Percentiles rank a stretch among this genome's conserved stretches.
These are phyloP conservation scores for Actinomortierella ambigua DNA, from an alignment of 371 early-diverging fungal species.

Conservation along the genomic window DNA sequence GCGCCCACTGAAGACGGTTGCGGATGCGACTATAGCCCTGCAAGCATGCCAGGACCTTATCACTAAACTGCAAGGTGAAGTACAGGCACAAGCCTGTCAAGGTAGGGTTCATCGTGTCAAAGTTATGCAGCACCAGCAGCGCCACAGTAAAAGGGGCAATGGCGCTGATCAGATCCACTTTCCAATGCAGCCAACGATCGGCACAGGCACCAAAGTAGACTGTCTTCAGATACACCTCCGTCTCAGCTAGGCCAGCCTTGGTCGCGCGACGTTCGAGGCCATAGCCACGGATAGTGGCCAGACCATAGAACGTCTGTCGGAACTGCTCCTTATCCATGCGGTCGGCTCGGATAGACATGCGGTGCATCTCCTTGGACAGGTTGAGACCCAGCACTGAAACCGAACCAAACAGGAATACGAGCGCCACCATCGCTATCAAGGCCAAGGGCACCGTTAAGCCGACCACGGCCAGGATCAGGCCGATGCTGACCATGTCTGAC, in stretches of 20 bases:
- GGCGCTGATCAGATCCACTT: conserved; percentile 35
- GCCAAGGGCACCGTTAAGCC: conserved; percentile 18
- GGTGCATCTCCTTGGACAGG: conserved; percentile 45
- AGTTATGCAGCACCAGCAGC: conserved; percentile 13
- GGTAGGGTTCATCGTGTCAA: conserved; percentile 30
- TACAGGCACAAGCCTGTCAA: conserved; percentile 34
- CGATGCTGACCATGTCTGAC: conserved; percentile 21
- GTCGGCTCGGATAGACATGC: conserved; percentile 44
- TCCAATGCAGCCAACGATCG: conserved; percentile 47
- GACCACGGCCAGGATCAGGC: conserved; percentile 20
- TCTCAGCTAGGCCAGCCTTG: conserved; percentile 38
- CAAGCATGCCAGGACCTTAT: conserved; percentile 19
- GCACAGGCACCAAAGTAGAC: conserved; percentile 40
- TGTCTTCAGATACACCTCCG: conserved; percentile 40
- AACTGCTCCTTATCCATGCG: conserved; percentile 47
- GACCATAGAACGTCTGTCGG: conserved; percentile 39
- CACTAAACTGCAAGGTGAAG: conserved; percentile 41
- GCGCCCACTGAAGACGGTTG: conserved; percentile 45
- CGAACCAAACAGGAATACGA: conserved; percentile 23
- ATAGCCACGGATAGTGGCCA: conserved; percentile 43
- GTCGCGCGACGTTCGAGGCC: conserved; percentile 45
- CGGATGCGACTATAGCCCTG: conserved; percentile 40
- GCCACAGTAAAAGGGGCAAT: conserved; percentile 42
- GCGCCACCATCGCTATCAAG: conserved; percentile 12
- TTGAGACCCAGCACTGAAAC: conserved; percentile 32